A percentile compares a stretch with the other conserved stretches of the same genome.
These are phyloP conservation scores for Mrakia frigida DNA, from an alignment of 768 basidiomycete genomes.

Conservation along the genomic window DNA sequence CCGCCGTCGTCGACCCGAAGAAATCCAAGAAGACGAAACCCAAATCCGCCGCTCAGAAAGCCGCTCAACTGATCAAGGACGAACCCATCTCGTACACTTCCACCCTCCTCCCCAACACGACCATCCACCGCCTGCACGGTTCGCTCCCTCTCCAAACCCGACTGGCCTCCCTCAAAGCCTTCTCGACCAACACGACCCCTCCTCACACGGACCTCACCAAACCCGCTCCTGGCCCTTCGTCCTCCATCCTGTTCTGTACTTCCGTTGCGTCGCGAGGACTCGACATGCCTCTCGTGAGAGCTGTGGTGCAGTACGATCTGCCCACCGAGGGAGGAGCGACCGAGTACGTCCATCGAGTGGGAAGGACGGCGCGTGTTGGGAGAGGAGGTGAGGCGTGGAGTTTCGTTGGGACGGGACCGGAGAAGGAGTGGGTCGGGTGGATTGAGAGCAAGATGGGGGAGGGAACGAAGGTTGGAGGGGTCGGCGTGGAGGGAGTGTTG, in stretches of 20 bases:
- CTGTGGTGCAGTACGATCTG: slow-evolving; percentile 92
- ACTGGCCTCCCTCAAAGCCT: slow-evolving; percentile 72
- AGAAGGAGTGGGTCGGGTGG: slow-evolving; percentile 86
- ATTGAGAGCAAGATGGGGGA: slow-evolving; percentile 74
- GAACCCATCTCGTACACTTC: slow-evolving; percentile 59
- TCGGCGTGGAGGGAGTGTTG: slow-evolving; percentile 66
- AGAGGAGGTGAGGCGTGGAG: slow-evolving; percentile 95
- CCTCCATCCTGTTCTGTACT: slow-evolving; percentile 84
- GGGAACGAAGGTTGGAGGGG: slow-evolving; percentile 53
- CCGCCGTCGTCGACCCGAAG: slow-evolving; percentile 26
- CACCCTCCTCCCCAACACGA: slow-evolving; percentile 70
- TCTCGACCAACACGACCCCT: slow-evolving; percentile 46
- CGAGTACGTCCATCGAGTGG: slow-evolving; percentile 95
- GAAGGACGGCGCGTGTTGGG: slow-evolving; percentile 92
- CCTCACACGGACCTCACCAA: slow-evolving; percentile 36
- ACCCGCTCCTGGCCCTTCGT: slow-evolving; percentile 42
- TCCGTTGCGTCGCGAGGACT: slow-evolving; percentile 98
- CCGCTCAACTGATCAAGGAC: slow-evolving; percentile 28
- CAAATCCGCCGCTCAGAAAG: slow-evolving; percentile 38
- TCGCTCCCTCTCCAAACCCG: slow-evolving; percentile 78
- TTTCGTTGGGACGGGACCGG: slow-evolving; percentile 71
- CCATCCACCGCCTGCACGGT: slow-evolving; percentile 86
- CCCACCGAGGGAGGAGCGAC: slow-evolving; percentile 95
- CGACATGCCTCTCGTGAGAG: slow-evolving; percentile 87
- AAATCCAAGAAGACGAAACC: slow-evolving; percentile 38